phyloP scores from a whole-genome alignment of 1,139 yeast species.

The Meyerozyma smithsonii region DNA sequence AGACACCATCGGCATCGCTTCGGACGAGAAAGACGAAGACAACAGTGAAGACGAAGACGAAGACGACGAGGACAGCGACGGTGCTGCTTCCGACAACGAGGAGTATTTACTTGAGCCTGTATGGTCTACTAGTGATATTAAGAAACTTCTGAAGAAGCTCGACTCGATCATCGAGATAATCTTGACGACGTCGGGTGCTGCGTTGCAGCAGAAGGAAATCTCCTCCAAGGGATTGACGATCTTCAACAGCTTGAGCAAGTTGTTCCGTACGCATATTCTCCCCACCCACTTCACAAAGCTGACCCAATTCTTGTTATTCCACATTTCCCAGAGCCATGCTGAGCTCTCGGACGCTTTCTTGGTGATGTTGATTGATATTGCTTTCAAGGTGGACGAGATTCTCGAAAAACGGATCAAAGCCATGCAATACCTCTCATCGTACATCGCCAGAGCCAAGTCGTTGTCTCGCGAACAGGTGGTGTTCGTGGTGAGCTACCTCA shows the following conservation, averaged over 20 bases:
- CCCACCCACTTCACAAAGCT: constrained; percentile 93
- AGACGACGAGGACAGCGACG: constrained; percentile 26
- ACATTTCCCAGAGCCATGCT: constrained; percentile 74
- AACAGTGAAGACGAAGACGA: constrained; percentile 14
- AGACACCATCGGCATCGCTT: constrained; percentile 7
- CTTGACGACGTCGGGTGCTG: constrained; percentile 44
- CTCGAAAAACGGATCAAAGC: constrained; percentile 79
- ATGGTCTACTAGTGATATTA: constrained; percentile 50
- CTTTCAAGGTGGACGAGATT: constrained; percentile 63
- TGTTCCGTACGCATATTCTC: constrained; percentile 75
- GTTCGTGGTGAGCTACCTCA: constrained; percentile 72
- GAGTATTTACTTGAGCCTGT: constrained; percentile 33
- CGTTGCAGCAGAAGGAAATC: constrained; percentile 49
- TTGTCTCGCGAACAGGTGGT: constrained; percentile 68
- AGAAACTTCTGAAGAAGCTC: constrained; percentile 58
- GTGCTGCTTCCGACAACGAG: constrained; percentile 14
- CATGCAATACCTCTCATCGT: constrained; percentile 87
- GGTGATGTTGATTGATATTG: constrained; percentile 77
- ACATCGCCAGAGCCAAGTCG: constrained; percentile 80
- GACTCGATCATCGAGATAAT: constrained; percentile 62
- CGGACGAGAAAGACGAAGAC: constrained; percentile 20
- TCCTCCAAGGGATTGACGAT: constrained; percentile 61
- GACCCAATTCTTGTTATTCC: constrained; percentile 80
- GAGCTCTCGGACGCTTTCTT: constrained; percentile 83
- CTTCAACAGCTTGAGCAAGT: constrained; percentile 68